Conservation (phyloP, 805 yeast species). For the Candida vaughaniae region DNA sequence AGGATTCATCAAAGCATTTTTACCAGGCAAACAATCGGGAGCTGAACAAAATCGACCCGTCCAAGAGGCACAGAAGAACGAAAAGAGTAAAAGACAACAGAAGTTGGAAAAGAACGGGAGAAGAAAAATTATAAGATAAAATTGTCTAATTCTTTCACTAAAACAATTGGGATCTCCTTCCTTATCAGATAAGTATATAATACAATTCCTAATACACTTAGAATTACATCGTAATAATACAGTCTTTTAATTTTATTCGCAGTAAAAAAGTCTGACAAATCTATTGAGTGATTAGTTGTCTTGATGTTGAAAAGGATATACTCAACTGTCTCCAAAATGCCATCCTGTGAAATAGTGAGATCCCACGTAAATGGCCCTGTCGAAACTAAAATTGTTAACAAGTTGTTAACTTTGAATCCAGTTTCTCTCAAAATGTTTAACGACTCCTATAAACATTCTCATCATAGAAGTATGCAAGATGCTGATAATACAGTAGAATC, state of each 20-base stretch:
- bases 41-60: neutral
- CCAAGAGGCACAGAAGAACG: constrained; percentile 4
- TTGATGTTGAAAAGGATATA: constrained; percentile 13
- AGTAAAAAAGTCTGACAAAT: too few relatives aligned
- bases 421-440: constrained; percentile 54
- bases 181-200: too few relatives aligned
- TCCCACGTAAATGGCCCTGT: constrained; percentile 39
- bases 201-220: too few relatives aligned
- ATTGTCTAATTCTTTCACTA: too few relatives aligned
- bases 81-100: constrained; percentile 16
- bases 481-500: constrained; percentile 74
- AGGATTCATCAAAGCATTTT: constrained; percentile 27
- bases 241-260: too few relatives aligned
- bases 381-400: constrained; percentile 30
- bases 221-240: too few relatives aligned
- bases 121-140: constrained; percentile 7
- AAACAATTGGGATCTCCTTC: too few relatives aligned
- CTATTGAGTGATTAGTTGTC: too few relatives aligned
- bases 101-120: constrained; percentile 18
- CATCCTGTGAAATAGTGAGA: constrained; percentile 10
- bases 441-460: constrained; percentile 86
- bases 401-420: constrained; percentile 38
- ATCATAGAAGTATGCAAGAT: constrained; percentile 78
- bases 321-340: constrained; percentile 3
- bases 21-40: constrained; percentile 3